phyloP scores from a whole-genome alignment of 2,329 filamentous ascomycete species.

The Elsinoe australis region DNA sequence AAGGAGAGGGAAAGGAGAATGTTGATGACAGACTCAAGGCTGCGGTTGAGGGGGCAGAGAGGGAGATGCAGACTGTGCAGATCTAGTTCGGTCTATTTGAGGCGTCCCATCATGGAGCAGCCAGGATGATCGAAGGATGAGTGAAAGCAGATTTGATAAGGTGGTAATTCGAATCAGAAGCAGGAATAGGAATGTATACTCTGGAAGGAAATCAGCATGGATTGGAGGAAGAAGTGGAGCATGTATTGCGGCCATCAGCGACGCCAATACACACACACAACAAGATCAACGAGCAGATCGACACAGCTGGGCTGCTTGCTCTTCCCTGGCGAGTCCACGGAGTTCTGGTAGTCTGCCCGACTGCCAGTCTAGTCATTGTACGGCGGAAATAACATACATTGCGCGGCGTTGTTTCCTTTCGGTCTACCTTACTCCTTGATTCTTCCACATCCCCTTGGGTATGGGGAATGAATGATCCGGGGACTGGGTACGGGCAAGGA shows the following conservation, averaged over 20 bases:
- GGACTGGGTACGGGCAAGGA: constrained; percentile 2
- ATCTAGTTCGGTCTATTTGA: background rate
- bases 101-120: background rate
- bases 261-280: too few species aligned
- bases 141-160: background rate
- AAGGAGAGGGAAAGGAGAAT: background rate
- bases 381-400: background rate
- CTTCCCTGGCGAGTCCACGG: background rate
- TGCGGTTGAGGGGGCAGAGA: constrained; percentile 3
- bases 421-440: too few species aligned
- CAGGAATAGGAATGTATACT: background rate
- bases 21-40: background rate
- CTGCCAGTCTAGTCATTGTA: too few species aligned
- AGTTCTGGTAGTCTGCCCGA: too few species aligned
- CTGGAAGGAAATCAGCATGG: too few species aligned
- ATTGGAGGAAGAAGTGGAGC: constrained; percentile 1
- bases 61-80: constrained; percentile 7
- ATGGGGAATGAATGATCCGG: background rate
- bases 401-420: constrained; percentile 5
- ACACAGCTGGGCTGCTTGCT: constrained; percentile 4
- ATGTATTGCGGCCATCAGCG: background rate
- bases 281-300: background rate
- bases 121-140: background rate
- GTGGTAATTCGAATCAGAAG: background rate
- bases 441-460: background rate